Base-by-base conservation (phyloP, 2,329 filamentous ascomycete species). In the Alternaria burnsii region DNA sequence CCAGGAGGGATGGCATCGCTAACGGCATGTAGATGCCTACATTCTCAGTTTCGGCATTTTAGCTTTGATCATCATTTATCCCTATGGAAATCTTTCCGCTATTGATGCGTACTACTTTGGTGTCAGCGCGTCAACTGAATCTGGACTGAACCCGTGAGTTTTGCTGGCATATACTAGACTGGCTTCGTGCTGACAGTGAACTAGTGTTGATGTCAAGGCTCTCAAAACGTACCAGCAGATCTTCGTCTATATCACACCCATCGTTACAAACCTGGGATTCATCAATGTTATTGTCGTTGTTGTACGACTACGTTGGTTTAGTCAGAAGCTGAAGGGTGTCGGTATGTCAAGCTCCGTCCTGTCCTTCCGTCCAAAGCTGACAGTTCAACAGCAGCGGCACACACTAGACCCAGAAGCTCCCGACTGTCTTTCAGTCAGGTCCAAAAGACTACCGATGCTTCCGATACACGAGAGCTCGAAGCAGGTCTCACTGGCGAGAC, bases 271-370 rank as follows among this genome's bases (percentile, higher is more conserved):
- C 11, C 76, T 78, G 20, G 79, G 80, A 46, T 78, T 79, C 58
- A 79, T 80, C 48, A 78, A 80, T 40, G 74, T 91, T 1, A 90
- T 88, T 41, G 93, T 99, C 41, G 95, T 99, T 7, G 94, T 97
- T 69, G 85, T 98, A 12, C 90, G 95, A 24, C 83, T 99, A 2
- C 97, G 97, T 79, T 99, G 94, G 94, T 99, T 99, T 75, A 94
- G 98, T 79, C 97, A 96, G 78, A 88, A 93, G 7, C 97, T 99
- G 75, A 91, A 97, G 75, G 86, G 91, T 69, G 87, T 97, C 65
- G 93, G 91, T 60, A 47, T n/a, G 41, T 46, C 36, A 9, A 10
- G 10, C 5, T 5, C 5, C 28, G 20, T 14, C 14, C 22, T 24
- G 14, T 6, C 14, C 34, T 41, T 41, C 3, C 26, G 14, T 20